Base-by-base conservation (phyloP, 1,284 basidiomycete species). In the Microbotryum violaceum region DNA sequence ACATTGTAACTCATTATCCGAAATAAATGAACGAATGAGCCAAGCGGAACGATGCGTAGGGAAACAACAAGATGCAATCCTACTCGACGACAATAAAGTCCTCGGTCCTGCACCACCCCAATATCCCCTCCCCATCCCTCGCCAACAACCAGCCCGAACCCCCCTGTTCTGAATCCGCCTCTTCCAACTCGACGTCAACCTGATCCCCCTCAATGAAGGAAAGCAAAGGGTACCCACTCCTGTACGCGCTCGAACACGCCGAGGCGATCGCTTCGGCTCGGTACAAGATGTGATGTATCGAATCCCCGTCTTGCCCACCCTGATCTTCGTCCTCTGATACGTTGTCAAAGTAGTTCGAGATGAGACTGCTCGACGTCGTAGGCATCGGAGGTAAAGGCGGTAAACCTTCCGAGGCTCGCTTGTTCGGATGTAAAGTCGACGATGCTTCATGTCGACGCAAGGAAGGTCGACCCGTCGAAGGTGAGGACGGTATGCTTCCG, bases 61-160 rank as follows among this genome's bases (percentile, higher is more conserved):
- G 37, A 18, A 31, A 31, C 8, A 10, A 31, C 31, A 31, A 31
- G 31, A 31, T 31, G 31, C 31, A 31, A 7, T 67, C 56, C 9
- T 66, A 62, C 16, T 62, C 66, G 27, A 62, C n/a, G 57, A 68
- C 56, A 25, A 50, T 55, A 33, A 66, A 66, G 37, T 66, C 57
- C 51, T 68, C 67, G 2, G 62, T 62, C n/a, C 67, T 20, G 8
- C 25, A 57, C 67, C 67, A 68, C 7, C 67, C 67, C 25, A 66
- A 51, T 3, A 14, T 14, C 16, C 56, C 58, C 14, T 62, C 53
- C 25, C 55, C 58, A 21, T 58, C 58, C 7, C 67, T 37, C 0
- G 63, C 63, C 18, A 67, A 61, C n/a, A 67, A 48, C 63, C 67
- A 69, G 0, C 67, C 67, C n/a, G 56, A 44, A 1, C 67, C 67